Evolutionary conservation across 208 protist species (phyloP).

Genomic region (Acanthamoeba divionensis): DNA sequence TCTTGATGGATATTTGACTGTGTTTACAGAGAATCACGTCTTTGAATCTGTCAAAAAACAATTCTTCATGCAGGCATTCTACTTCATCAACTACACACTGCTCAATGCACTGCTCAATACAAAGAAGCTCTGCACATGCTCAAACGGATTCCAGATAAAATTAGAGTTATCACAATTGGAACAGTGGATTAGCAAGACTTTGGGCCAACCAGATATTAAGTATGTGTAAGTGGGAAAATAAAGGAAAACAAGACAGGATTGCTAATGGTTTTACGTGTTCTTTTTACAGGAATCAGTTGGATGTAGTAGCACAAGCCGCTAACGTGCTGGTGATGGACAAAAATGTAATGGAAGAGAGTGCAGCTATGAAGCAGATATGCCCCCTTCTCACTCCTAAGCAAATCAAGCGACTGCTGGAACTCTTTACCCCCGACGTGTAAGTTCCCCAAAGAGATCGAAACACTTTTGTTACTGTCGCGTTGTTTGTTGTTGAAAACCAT

Average conservation of each 20-base stretch:
- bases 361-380: slow-evolving; percentile 41
- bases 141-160: slow-evolving; percentile 48
- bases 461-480: neutral
- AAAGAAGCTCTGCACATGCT: slow-evolving; percentile 29
- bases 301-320: slow-evolving; percentile 29
- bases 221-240: neutral
- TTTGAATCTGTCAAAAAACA: neutral
- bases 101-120: slow-evolving; percentile 33
- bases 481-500: neutral
- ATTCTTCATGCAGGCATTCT: slow-evolving; percentile 24
- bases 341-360: neutral
- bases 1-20: slow-evolving; percentile 7
- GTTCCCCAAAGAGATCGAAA: neutral
- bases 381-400: slow-evolving; percentile 7
- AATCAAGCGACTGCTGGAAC: slow-evolving; percentile 41
- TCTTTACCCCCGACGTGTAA: slow-evolving; percentile 43
- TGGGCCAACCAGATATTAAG: neutral
- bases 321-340: slow-evolving; percentile 56
- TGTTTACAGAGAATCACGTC: slow-evolving; percentile 20
- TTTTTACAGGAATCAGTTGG: slow-evolving; percentile 1
- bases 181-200: slow-evolving; percentile 50
- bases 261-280: too few species aligned
- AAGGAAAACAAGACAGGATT: too few species aligned
- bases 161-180: slow-evolving; percentile 35
- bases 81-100: slow-evolving; percentile 45